Percentiles rank a stretch among this genome's conserved stretches.
Conservation (phyloP, 345 rosid species). For the Populus pruinosa region DNA sequence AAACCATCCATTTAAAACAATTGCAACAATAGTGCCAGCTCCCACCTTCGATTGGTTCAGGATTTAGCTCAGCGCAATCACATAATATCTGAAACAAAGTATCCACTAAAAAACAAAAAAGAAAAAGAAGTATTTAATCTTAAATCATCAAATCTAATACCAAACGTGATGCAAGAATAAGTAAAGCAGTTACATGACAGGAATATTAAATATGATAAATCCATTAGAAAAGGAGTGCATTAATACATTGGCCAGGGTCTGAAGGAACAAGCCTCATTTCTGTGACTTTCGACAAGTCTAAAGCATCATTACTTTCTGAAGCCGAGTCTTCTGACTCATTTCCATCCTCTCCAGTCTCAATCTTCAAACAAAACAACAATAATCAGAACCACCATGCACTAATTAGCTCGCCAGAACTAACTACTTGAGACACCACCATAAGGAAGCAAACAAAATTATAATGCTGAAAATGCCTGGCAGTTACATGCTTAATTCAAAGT, state of each 20-base stretch:
- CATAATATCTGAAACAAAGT: conserved; percentile 76
- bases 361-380: conserved; percentile 35
- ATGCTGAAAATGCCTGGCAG: neutral
- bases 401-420: neutral
- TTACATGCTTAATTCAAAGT: neutral
- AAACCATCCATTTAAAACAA: neutral
- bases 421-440: neutral
- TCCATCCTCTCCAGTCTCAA: conserved; percentile 65
- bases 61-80: conserved; percentile 92
- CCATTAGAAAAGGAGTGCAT: conserved; percentile 1
- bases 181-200: neutral
- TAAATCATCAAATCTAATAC: neutral
- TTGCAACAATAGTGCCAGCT: neutral
- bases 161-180: neutral
- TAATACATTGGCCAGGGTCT: conserved; percentile 66
- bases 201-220: neutral
- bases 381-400: conserved; percentile 6
- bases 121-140: neutral
- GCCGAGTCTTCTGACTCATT: conserved; percentile 58
- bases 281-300: conserved; percentile 61
- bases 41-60: conserved; percentile 80
- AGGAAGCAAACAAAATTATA: neutral
- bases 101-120: conserved; percentile 56
- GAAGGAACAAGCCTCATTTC: conserved; percentile 98
- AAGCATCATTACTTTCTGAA: conserved; percentile 44